phyloP scores from a whole-genome alignment of 116 monocot species.

The Iris pallida region DNA sequence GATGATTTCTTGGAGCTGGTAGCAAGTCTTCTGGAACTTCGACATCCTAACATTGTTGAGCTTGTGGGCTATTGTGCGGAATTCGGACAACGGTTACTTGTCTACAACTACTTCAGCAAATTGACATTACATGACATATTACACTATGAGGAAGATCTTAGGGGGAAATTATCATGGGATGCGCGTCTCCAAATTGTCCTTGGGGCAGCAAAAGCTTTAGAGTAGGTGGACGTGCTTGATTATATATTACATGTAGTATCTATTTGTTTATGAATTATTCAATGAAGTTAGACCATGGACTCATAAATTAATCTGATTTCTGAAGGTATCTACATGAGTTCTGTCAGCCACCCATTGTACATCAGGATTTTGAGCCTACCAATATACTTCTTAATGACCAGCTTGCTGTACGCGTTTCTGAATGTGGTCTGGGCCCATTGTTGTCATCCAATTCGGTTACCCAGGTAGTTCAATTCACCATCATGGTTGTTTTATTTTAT shows the following conservation, averaged over 20 bases:
- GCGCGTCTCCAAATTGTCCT: constrained; percentile 72
- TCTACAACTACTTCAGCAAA: constrained; percentile 51
- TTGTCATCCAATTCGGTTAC: constrained; percentile 54
- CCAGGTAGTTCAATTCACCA: constrained; percentile 46
- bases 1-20: constrained; percentile 54
- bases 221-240: constrained; percentile 28
- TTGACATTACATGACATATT: constrained; percentile 43
- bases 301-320: background rate
- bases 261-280: constrained; percentile 1
- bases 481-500: background rate
- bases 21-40: constrained; percentile 30
- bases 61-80: constrained; percentile 62
- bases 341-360: constrained; percentile 61
- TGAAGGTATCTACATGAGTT: constrained; percentile 90
- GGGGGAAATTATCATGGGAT: constrained; percentile 70
- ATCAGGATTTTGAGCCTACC: constrained; percentile 74
- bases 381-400: constrained; percentile 71
- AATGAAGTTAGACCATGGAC: background rate
- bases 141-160: constrained; percentile 54
- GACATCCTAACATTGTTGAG: constrained; percentile 48
- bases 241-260: background rate
- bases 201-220: constrained; percentile 82
- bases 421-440: constrained; percentile 81
- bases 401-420: constrained; percentile 60
- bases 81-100: constrained; percentile 44